Base-by-base conservation (phyloP, 2,329 filamentous ascomycete species). In the Beauveria scarabaeidicola region DNA sequence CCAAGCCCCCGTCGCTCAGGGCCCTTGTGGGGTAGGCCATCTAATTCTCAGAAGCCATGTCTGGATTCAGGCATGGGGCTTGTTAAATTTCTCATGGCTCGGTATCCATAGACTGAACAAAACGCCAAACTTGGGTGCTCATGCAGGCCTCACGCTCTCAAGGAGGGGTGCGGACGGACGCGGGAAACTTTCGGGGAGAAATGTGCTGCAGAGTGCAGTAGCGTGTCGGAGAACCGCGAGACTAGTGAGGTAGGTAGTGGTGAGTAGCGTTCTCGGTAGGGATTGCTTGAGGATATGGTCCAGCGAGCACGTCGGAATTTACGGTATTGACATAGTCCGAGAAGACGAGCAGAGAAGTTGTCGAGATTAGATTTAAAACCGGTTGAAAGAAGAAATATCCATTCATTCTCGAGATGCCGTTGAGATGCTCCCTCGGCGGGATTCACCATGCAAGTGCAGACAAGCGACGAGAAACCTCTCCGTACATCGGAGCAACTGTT, bases 401-500 rank as follows among this genome's bases (percentile, higher is more conserved):
- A 36, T 13, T 36, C 11, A 6, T 15, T 36, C 32, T 36, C 13
- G 5, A 36, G 32, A 5, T 36, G 32, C 32, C 11, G 5, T 36
- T 36, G 5, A 36, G 32, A 8, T 38, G 13, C 21, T 41, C 5
- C 17, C 36, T 41, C n/a, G 21, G 50, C 36, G 36, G 19, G 6
- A n/a, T 17, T 11, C 38, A 19, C 2, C 13, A 53, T n/a, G 32
- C 32, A 13, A 13, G 19, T 17, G 10, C 7, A 6, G 25, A 17
- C 10, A 5, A 41, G 11, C 13, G 9, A 3, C 19, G 4, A 44
- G 19, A 15, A 27, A 25, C 23, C 21, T 32, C 47, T 47, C 57
- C 57, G 57, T 21, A 29, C 41, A 46, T 59, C 57, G 57, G 57
- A 59, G 57, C n/a, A 25, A n/a, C 23, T 52, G 9, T 40, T 25